Evolutionary conservation across 148 eudicot genomes (phyloP), one percentile per base, ranked within the genome.

Genomic region (Beta vulgaris): DNA sequence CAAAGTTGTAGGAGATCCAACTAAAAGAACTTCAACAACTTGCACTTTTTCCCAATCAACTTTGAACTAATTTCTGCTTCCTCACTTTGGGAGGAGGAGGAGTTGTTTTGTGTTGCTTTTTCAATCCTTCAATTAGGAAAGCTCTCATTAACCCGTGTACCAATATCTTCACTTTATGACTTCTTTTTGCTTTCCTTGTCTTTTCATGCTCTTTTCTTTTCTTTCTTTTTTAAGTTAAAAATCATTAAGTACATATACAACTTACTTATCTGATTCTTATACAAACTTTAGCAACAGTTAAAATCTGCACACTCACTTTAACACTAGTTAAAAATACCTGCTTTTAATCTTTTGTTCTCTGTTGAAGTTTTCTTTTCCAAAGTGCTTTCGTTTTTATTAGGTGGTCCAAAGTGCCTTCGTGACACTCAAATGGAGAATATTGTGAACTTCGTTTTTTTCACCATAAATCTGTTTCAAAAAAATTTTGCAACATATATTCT

Each of bases 1-100:
- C 70, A 75, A 75, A 75, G 61, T 64, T 63, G 51, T 23, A 51
- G 21, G 71, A 75, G 53, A 66, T 37, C 46, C 35, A 53, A 60
- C 78, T 64, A 63, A 48, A 59, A 36, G 36, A 65, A 43, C 21
- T 18, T 31, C 73, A 76, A 37, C 78, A 76, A 55, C 78, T 54
- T 40, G 54, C 67, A 18, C 39, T 54, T 55, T 76, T 55, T 55
- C 32, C 55, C 55, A 18, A 68, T 66, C 73, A 53, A 54, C 78
- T 76, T 68, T 67, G 54, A 51, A 68, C 40, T 39, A 73, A 44
- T 72, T 57, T 71, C 46, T 39, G 69, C 44, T 9, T 65, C 39
- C 3, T 59, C 54, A 36, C 53, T 54, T 72, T 72, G 46, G 34
- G 36, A 37, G n/a, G 64, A 26, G 10, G 64, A 23, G 2, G 23